Base-by-base conservation (phyloP, 2,329 filamentous ascomycete species). In the Colletotrichum euphorbiae region DNA sequence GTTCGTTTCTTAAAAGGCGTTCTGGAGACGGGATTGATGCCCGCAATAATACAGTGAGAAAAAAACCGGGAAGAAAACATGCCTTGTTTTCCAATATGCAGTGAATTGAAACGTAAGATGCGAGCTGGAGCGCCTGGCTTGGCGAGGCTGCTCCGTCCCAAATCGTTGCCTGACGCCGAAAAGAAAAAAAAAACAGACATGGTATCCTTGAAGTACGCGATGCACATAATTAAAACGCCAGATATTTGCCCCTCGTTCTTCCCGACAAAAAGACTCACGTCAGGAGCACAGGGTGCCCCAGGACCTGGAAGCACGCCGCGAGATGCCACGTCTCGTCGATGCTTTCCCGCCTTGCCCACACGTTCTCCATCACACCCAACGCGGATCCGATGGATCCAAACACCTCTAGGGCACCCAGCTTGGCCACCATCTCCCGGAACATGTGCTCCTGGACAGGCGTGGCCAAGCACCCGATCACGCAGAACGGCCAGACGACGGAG, bases 301-400 rank as follows among this genome's bases (percentile, higher is more conserved):
- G 71, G 46, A 80, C 72, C 61, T 79, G 80, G 63, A 85, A 74
- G 67, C 81, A 84, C 60, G 77, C 79, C 13, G 77, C 76, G 48
- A 84, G 69, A 61, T 84, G 82, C 82, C 81, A 85, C 19, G 73
- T 77, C 70, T 80, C 79, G 59, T 82, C 80, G 9, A 80, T 78
- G 59, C 77, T 71, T 9, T 77, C 77, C 8, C 80, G 73, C 28
- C 73, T 73, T 2, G 77, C 75, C 84, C 84, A 86, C 1, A 85
- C 81, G 33, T 74, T 76, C 72, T 84, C 81, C 80, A 85, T 82
- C 21, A 85, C 65, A 13, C 76, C 75, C 38, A 83, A 72, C 3
- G 82, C 81, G 60, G 82, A 79, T 62, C 75, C 78, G 15, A 83
- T 75, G 0, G 83, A 82, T 2, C 84, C 83, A 65, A 85, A 85